Conservation (phyloP, 2,329 filamentous ascomycete species). For the Thermochaetoides dissita region DNA sequence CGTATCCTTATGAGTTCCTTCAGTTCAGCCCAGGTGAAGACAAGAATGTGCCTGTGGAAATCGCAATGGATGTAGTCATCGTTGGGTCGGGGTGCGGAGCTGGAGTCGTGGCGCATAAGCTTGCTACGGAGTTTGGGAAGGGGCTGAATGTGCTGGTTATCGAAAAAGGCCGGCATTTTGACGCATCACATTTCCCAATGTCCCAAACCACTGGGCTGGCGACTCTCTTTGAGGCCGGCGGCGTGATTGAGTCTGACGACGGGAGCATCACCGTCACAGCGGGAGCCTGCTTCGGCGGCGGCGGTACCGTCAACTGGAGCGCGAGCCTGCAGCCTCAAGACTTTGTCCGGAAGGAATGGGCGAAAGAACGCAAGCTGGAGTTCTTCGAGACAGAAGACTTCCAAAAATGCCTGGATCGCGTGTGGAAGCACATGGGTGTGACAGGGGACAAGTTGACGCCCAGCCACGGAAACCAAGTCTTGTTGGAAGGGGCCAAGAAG, state of each 20-base stretch:
- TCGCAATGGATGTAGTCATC: conserved; percentile 72
- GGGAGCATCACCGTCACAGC: conserved; percentile 46
- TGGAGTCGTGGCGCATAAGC: conserved; percentile 64
- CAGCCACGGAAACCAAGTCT: conserved; percentile 54
- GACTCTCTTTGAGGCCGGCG: conserved; percentile 58
- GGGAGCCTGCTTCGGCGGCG: conserved; percentile 69
- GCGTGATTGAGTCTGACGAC: conserved; percentile 42
- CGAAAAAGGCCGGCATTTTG: conserved; percentile 61
- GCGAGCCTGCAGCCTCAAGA: conserved; percentile 52
- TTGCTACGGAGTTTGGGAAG: conserved; percentile 55
- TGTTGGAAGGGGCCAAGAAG: conserved; percentile 63
- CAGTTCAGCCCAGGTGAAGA: conserved; percentile 34
- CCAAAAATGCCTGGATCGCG: conserved; percentile 64
- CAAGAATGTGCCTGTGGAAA: conserved; percentile 32
- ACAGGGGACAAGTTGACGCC: conserved; percentile 52
- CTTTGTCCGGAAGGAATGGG: conserved; percentile 72
- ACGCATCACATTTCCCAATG: conserved; percentile 63
- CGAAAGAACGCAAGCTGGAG: conserved; percentile 45
- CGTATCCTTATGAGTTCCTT: conserved; percentile 43
- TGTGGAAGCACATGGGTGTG: conserved; percentile 69
- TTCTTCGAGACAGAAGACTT: conserved; percentile 64
- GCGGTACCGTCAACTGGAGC: conserved; percentile 80
- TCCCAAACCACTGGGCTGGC: conserved; percentile 41
- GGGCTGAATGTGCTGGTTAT: conserved; percentile 55
- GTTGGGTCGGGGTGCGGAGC: conserved; percentile 81